Evolutionary conservation across 2,329 filamentous ascomycete species (phyloP).

Genomic region (Beauveria sp.): DNA sequence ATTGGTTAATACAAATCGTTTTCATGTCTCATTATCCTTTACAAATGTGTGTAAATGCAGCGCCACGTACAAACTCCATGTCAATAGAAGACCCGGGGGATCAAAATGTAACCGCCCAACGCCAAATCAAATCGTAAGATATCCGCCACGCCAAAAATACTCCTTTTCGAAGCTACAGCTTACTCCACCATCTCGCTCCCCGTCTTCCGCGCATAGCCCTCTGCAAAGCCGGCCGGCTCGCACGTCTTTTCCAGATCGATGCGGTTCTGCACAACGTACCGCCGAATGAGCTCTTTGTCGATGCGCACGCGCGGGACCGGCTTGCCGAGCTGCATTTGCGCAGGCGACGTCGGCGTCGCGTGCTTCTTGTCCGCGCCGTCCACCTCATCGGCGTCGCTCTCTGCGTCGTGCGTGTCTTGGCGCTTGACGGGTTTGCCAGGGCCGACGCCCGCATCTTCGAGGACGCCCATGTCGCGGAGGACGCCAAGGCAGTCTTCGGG

Average conservation of each 20-base stretch:
- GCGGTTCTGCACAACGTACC: constrained; percentile 57
- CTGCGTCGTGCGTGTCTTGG: constrained; percentile 17
- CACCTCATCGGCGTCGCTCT: constrained; percentile 16
- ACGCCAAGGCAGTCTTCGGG: constrained; percentile 75
- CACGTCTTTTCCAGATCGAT: constrained; percentile 61
- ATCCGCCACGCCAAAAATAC: not conserved
- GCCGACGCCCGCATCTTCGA: constrained; percentile 48
- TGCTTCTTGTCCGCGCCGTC: constrained; percentile 15
- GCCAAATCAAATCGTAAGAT: not conserved
- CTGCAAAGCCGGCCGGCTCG: constrained; percentile 66
- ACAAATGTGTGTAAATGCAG: not conserved
- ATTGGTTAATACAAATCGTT: not conserved
- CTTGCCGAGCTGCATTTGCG: constrained; percentile 3
- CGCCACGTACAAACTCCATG: not conserved
- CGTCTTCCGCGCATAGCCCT: constrained; percentile 51
- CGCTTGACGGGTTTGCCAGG: constrained; percentile 28
- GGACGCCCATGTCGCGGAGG: constrained; percentile 71
- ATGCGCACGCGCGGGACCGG: constrained; percentile 41
- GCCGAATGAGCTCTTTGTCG: constrained; percentile 50
- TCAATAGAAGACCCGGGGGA: not conserved
- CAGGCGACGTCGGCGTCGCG: constrained; percentile 10
- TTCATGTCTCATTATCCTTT: not conserved
- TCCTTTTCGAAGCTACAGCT: not conserved
- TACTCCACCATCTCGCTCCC: constrained; percentile 19
- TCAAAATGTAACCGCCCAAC: not conserved